Evolutionary conservation across 805 yeast genomes (phyloP).

Genomic region (Brettanomyces naardenensis): DNA sequence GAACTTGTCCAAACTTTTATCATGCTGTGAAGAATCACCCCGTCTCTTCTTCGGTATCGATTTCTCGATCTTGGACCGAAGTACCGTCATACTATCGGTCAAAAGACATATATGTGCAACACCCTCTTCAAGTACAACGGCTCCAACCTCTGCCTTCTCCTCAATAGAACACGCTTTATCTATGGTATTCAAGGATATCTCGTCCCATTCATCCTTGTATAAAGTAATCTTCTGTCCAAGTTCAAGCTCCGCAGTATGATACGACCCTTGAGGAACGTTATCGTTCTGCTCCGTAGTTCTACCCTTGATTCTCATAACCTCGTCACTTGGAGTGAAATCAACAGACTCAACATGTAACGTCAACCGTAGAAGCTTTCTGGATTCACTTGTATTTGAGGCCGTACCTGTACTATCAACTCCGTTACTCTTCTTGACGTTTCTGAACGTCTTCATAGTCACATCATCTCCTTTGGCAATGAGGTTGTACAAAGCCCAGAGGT

Average conservation of each 20-base stretch:
- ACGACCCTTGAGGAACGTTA: slow-evolving; percentile 78
- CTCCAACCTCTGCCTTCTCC: slow-evolving; percentile 84
- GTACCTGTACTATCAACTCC: slow-evolving; percentile 19
- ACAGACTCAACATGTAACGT: slow-evolving; percentile 55
- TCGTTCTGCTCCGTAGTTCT: slow-evolving; percentile 58
- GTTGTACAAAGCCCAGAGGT: slow-evolving; percentile 82
- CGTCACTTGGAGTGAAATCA: slow-evolving; percentile 75
- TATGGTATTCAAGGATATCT: slow-evolving; percentile 53
- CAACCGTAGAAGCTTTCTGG: slow-evolving; percentile 55
- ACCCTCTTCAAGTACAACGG: slow-evolving; percentile 89
- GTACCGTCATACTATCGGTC: slow-evolving; percentile 81
- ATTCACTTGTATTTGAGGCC: slow-evolving; percentile 17
- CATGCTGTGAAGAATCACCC: slow-evolving; percentile 71
- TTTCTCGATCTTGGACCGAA: slow-evolving; percentile 74
- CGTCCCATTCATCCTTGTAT: slow-evolving; percentile 75
- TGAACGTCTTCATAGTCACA: slow-evolving; percentile 56
- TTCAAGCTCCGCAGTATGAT: slow-evolving; percentile 79
- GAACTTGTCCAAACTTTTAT: slow-evolving; percentile 68
- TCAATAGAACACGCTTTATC: slow-evolving; percentile 68
- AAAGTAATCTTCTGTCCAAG: slow-evolving; percentile 62
- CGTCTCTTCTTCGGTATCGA: slow-evolving; percentile 81
- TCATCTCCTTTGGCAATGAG: slow-evolving; percentile 71
- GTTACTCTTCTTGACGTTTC: slow-evolving; percentile 44
- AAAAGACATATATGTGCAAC: slow-evolving; percentile 86
- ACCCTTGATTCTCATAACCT: slow-evolving; percentile 74